These are phyloP conservation scores for Trichoderma orchidacearum DNA, from an alignment of 495 filamentous ascomycete species.

Conservation along the genomic window DNA sequence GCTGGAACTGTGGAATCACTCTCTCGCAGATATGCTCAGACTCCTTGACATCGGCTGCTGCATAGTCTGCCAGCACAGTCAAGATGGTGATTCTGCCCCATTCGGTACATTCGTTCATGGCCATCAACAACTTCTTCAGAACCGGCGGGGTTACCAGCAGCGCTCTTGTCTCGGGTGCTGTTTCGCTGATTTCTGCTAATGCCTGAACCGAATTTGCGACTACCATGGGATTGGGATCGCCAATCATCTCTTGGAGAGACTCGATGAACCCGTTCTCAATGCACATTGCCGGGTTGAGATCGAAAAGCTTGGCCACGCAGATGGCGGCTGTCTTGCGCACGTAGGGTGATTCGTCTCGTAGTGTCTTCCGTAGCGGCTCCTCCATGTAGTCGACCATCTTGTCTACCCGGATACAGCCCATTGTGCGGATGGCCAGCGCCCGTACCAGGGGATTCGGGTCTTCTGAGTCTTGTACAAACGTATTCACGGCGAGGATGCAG, in stretches of 20 bases:
- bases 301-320: conserved; percentile 96
- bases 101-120: conserved; percentile 95
- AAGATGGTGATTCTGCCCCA: conserved; percentile 97
- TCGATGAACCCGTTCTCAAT: conserved; percentile 95
- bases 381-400: conserved; percentile 99
- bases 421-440: conserved; percentile 93
- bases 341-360: conserved; percentile 95
- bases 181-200: conserved; percentile 78
- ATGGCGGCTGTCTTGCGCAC: conserved; percentile 97
- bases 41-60: conserved; percentile 76
- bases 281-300: conserved; percentile 81
- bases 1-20: conserved; percentile 93
- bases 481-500: conserved; percentile 98
- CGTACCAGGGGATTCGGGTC: conserved; percentile 94
- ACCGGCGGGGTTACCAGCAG: conserved; percentile 66
- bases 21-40: conserved; percentile 97
- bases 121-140: conserved; percentile 92
- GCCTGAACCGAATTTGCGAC: conserved; percentile 95
- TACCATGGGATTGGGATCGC: conserved; percentile 97
- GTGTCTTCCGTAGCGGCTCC: conserved; percentile 89
- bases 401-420: conserved; percentile 97
- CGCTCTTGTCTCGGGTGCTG: conserved; percentile 80
- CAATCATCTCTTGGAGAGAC: conserved; percentile 91
- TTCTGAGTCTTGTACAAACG: conserved; percentile 97
- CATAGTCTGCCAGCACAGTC: conserved; percentile 78